phyloP scores from a whole-genome alignment of 1,139 yeast species.

The Geotrichum candidum region DNA sequence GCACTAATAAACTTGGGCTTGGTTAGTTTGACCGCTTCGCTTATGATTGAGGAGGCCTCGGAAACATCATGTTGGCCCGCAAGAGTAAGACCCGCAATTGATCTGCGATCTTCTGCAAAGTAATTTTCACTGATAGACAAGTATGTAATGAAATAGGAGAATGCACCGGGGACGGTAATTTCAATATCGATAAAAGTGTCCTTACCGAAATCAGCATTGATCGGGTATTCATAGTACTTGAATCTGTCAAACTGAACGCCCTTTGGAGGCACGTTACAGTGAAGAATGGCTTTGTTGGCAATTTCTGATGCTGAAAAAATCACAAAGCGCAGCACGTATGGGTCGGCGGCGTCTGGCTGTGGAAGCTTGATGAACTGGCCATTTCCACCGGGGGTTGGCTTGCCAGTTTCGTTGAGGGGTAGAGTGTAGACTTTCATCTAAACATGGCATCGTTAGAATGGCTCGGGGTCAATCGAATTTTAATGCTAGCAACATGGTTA shows the following conservation, averaged over 20 bases:
- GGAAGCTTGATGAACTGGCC: slow-evolving; percentile 56
- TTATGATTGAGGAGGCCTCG: neutral
- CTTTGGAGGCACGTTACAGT: slow-evolving; percentile 64
- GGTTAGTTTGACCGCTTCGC: neutral
- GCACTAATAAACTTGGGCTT: neutral
- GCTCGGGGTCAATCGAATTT: neutral
- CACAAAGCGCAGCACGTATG: slow-evolving; percentile 50
- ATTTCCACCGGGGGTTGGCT: slow-evolving; percentile 34
- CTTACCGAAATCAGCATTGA: slow-evolving; percentile 38
- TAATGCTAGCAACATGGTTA: neutral
- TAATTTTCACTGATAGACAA: slow-evolving; percentile 25
- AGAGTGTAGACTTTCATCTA: slow-evolving; percentile 23
- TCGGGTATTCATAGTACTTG: slow-evolving; percentile 47
- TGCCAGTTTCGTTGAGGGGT: slow-evolving; percentile 31
- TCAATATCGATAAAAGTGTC: slow-evolving; percentile 58
- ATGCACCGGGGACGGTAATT: slow-evolving; percentile 74
- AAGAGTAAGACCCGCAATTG: neutral
- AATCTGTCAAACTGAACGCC: slow-evolving; percentile 48
- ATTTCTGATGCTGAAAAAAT: slow-evolving; percentile 74
- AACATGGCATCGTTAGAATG: neutral
- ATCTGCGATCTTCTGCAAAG: slow-evolving; percentile 7
- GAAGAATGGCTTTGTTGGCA: slow-evolving; percentile 61
- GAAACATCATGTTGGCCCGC: neutral
- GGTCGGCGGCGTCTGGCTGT: slow-evolving; percentile 40
- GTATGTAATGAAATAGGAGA: slow-evolving; percentile 43